Base-by-base conservation (phyloP, 768 basidiomycete species). In the Strobilomyces dryophilus region DNA sequence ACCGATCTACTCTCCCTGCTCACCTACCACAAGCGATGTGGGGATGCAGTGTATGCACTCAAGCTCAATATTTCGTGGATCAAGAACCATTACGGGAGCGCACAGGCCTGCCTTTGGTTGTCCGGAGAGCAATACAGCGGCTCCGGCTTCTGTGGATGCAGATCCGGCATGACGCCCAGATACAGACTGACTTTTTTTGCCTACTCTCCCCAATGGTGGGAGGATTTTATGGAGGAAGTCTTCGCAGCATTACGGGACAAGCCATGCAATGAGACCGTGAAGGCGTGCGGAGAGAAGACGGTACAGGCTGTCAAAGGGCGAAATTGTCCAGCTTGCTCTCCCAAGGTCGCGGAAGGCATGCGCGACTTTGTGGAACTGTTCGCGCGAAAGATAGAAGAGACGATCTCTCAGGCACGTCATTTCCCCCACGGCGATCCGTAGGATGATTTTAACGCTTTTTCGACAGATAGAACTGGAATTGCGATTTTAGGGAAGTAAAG, bases 231-330 rank as follows among this genome's bases (percentile, higher is more conserved):
- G n/a, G n/a, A n/a, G n/a, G n/a, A n/a, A n/a, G n/a, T n/a, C n/a
- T 57, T 55, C 6, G 10, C 15, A 2, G 45, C 34, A 4, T 32
- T 67, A 42, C 46, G 45, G 2, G 65, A 69, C n/a, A 64, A 35
- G 27, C 61, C 67, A 2, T 69, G 58, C 32, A 49, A 45, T 4
- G 55, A n/a, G 20, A 54, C 29, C 3, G 49, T 65, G 10, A 31
- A 48, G 11, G 3, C 29, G 36, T 56, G 0, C 44, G n/a, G n/a
- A n/a, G n/a, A n/a, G n/a, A n/a, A n/a, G n/a, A n/a, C n/a, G n/a
- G n/a, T n/a, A n/a, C n/a, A 45, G 12, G 39, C 11, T 0, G 50
- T 56, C 2, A 55, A 52, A 42, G 20, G 14, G 2, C 15, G 10
- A 4, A 43, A 43, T 9, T 57, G 61, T 36, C 0, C 4, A 4